Evolutionary conservation across 2,329 filamentous ascomycete species (phyloP).

Genomic region (Beauveria asiatica): DNA sequence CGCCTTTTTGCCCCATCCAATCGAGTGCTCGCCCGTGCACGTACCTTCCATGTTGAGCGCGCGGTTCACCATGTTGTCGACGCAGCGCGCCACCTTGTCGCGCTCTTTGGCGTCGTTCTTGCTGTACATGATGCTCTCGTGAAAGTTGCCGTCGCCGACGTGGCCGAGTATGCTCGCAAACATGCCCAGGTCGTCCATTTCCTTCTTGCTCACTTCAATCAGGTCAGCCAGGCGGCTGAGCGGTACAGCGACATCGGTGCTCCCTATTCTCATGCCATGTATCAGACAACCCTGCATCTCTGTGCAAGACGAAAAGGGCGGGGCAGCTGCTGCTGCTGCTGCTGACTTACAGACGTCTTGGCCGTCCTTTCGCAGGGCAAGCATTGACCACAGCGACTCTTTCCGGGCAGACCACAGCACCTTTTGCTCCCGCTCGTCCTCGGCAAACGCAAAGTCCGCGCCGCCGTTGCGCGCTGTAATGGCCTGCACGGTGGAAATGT

Average conservation of each 20-base stretch:
- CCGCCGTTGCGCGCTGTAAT: conserved; percentile 59
- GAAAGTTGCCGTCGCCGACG: conserved; percentile 91
- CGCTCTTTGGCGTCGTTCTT: conserved; percentile 58
- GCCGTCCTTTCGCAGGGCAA: conserved; percentile 56
- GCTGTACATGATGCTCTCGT: conserved; percentile 86
- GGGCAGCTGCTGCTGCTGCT: too few relatives aligned
- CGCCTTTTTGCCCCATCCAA: conserved; percentile 80
- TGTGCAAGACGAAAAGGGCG: not conserved
- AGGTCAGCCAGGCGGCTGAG: conserved; percentile 68
- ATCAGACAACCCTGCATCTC: not conserved
- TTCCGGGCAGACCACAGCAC: conserved; percentile 75
- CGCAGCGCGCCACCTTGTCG: conserved; percentile 68
- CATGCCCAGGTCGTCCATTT: conserved; percentile 75
- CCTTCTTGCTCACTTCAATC: conserved; percentile 76
- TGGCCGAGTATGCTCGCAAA: conserved; percentile 86
- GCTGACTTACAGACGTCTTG: conserved; percentile 46
- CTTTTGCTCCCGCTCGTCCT: conserved; percentile 60
- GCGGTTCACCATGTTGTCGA: conserved; percentile 84
- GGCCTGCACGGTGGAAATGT: conserved; percentile 58
- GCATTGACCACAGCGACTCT: conserved; percentile 76
- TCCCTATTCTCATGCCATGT: conserved; percentile 38
- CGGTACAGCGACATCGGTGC: conserved; percentile 76
- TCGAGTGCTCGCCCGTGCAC: conserved; percentile 80
- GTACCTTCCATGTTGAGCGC: conserved; percentile 92
- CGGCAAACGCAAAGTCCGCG: conserved; percentile 68